phyloP scores from a whole-genome alignment of 1,284 basidiomycete genomes.

The Ceratobasidium sp. region DNA sequence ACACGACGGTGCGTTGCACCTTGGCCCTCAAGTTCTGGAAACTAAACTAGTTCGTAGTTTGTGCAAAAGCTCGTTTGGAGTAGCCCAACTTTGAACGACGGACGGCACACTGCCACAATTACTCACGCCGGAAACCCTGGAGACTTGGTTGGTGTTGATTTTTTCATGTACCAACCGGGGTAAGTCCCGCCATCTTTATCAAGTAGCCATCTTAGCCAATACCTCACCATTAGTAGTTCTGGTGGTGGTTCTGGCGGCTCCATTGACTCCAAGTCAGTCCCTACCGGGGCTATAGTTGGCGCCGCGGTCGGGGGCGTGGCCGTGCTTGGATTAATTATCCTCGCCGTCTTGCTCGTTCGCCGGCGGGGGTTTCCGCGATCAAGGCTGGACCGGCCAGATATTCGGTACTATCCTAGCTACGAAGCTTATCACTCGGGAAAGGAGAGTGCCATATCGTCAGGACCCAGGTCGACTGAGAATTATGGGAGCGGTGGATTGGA shows the following conservation, averaged over 20 bases:
- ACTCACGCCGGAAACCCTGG: not conserved
- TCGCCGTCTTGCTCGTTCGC: too few relatives aligned
- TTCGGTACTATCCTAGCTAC: too few relatives aligned
- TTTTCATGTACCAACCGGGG: slow-evolving; percentile 26
- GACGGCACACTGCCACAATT: slow-evolving; percentile 3
- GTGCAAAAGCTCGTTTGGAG: slow-evolving; percentile 11
- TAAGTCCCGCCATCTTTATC: not conserved
- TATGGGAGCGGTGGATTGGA: too few relatives aligned
- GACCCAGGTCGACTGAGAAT: too few relatives aligned
- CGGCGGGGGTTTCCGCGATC: too few relatives aligned
- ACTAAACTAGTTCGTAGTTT: not conserved
- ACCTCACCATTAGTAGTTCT: not conserved
- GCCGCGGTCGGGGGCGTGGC: not conserved
- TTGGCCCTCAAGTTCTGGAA: too few relatives aligned
- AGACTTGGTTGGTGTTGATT: not conserved
- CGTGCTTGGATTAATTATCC: not conserved
- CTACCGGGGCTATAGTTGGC: not conserved
- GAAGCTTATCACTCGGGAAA: too few relatives aligned
- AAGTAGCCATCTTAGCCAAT: too few relatives aligned
- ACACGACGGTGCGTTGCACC: not conserved
- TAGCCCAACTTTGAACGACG: not conserved
- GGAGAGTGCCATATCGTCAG: too few relatives aligned
- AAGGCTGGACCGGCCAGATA: too few relatives aligned
- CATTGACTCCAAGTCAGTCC: not conserved
- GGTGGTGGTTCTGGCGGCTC: not conserved